These are phyloP conservation scores for Talaromyces sp. DNA, from an alignment of 2,329 filamentous ascomycete genomes.

Conservation along the genomic window DNA sequence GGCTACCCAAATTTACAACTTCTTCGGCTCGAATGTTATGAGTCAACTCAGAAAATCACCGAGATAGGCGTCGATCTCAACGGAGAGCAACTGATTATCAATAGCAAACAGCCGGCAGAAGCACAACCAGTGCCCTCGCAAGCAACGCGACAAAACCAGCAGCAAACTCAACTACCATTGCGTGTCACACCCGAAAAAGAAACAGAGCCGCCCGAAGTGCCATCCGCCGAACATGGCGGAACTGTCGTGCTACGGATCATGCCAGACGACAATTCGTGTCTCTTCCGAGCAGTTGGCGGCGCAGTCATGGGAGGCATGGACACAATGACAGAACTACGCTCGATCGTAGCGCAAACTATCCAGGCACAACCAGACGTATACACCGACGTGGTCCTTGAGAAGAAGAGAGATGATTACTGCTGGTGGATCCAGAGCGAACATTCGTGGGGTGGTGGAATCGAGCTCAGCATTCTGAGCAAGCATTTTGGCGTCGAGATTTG, in stretches of 20 bases:
- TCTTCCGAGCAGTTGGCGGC: conserved; percentile 84
- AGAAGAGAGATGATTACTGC: conserved; percentile 70
- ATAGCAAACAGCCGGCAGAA: conserved; percentile 33
- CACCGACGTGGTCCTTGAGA: conserved; percentile 71
- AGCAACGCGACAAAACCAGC: neutral
- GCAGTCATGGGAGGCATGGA: conserved; percentile 67
- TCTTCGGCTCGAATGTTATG: conserved; percentile 57
- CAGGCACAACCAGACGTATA: conserved; percentile 69
- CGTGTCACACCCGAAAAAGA: conserved; percentile 30
- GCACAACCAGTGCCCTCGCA: conserved; percentile 10
- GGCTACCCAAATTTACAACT: conserved; percentile 71
- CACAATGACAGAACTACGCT: conserved; percentile 68
- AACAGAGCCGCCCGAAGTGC: conserved; percentile 60
- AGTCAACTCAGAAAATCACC: conserved; percentile 48
- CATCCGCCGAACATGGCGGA: conserved; percentile 54
- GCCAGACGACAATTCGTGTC: conserved; percentile 93
- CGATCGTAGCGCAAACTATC: conserved; percentile 74
- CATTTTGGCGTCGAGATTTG: conserved; percentile 83
- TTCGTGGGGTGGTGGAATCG: conserved; percentile 88
- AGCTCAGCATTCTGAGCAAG: conserved; percentile 77
- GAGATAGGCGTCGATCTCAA: conserved; percentile 61
- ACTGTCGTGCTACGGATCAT: conserved; percentile 77
- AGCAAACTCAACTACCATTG: neutral
- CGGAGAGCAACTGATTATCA: conserved; percentile 66
- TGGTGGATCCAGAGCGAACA: conserved; percentile 74